A percentile compares a stretch with the other conserved stretches of the same genome.
These are phyloP conservation scores for Pichia paraexigua DNA, from an alignment of 805 yeast species.

Conservation along the genomic window DNA sequence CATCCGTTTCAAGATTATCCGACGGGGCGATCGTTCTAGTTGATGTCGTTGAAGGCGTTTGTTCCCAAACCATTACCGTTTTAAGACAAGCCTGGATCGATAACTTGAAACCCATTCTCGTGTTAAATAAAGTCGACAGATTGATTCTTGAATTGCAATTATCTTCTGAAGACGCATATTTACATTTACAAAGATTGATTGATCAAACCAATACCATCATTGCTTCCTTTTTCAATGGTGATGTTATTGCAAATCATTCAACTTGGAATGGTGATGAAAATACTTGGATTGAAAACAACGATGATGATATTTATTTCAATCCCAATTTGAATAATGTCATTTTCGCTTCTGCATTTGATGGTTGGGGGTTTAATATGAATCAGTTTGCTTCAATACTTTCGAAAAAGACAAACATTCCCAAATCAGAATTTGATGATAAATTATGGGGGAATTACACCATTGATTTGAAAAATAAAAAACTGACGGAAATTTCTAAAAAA, in stretches of 20 bases:
- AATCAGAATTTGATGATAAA: conserved; percentile 71
- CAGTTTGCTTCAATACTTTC: conserved; percentile 85
- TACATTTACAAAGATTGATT: conserved; percentile 66
- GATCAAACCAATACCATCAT: conserved; percentile 94
- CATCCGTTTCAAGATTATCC: conserved; percentile 90
- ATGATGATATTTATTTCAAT: conserved; percentile 73
- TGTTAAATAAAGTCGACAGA: conserved; percentile 86
- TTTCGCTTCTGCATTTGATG: conserved; percentile 87
- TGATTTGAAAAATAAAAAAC: conserved; percentile 84
- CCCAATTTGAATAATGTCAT: conserved; percentile 87
- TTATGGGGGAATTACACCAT: conserved; percentile 92
- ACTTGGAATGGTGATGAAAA: conserved; percentile 42
- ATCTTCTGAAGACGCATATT: conserved; percentile 77
- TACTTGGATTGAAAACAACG: conserved; percentile 67
- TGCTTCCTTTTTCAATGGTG: conserved; percentile 90
- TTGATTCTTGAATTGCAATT: conserved; percentile 73
- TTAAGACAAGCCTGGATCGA: conserved; percentile 94
- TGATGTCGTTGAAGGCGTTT: conserved; percentile 97
- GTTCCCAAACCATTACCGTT: conserved; percentile 94
- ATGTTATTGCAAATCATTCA: conserved; percentile 81
- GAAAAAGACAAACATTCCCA: conserved; percentile 75
- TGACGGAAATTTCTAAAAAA: conserved; percentile 58
- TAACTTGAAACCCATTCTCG: conserved; percentile 77
- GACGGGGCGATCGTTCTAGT: conserved; percentile 95
- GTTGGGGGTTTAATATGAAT: conserved; percentile 93